Evolutionary conservation across 2,329 filamentous ascomycete species (phyloP).

Genomic region (Thielaviopsis euricoi): DNA sequence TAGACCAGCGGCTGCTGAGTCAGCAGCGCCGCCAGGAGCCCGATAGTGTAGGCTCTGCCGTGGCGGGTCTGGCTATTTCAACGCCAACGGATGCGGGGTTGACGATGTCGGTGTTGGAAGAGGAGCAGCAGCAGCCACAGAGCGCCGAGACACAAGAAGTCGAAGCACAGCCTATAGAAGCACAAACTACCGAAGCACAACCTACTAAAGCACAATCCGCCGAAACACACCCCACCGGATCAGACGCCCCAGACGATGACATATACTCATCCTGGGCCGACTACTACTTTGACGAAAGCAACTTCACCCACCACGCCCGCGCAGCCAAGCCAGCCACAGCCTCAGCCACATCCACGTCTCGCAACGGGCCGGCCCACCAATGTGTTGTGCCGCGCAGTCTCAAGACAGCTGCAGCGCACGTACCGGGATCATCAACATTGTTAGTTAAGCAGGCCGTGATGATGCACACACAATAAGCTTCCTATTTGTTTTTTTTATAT

Average conservation of each 20-base stretch:
- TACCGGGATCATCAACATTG: not conserved
- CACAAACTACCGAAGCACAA: too few species aligned
- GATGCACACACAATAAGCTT: not conserved
- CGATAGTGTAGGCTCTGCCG: too few species aligned
- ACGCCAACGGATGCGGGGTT: too few species aligned
- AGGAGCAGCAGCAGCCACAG: too few species aligned
- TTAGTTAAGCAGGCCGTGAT: not conserved
- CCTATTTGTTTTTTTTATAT: not conserved
- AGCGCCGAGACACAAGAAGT: too few species aligned
- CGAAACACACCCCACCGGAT: too few species aligned
- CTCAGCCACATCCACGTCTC: not conserved
- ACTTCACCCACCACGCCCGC: conserved; percentile 3
- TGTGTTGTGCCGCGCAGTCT: not conserved
- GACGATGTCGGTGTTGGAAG: too few species aligned
- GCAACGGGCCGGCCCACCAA: not conserved
- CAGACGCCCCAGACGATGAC: conserved; percentile 16
- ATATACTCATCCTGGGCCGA: conserved; percentile 16
- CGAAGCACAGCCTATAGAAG: too few species aligned
- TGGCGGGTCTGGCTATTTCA: too few species aligned
- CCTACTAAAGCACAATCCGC: too few species aligned
- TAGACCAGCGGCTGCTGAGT: too few species aligned
- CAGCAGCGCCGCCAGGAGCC: too few species aligned
- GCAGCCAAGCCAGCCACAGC: not conserved
- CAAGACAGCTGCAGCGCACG: not conserved
- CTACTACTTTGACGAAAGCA: conserved; percentile 18